A percentile compares a stretch with the other conserved stretches of the same genome.
Evolutionary conservation across 1,284 basidiomycete genomes (phyloP).

Genomic region (Papiliotrema flavescens): DNA sequence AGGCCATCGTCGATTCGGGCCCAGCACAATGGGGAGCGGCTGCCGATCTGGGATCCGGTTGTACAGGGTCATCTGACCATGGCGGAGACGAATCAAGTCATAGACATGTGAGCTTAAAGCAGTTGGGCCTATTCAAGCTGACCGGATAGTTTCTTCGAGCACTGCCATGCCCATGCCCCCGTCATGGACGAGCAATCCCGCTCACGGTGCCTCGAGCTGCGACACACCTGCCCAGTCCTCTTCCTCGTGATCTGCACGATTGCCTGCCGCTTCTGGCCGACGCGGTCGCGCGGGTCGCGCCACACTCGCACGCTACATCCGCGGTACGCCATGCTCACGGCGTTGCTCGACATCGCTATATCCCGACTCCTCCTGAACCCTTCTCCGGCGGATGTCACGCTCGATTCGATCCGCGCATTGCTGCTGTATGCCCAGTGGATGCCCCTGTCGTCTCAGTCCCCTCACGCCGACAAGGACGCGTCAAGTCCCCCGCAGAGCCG

Average conservation of each 20-base stretch:
- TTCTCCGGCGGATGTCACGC: constrained; percentile 2
- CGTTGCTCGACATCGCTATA: constrained; percentile 2
- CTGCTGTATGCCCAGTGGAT: constrained; percentile 10
- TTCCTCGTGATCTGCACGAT: background rate
- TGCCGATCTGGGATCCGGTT: too few relatives aligned
- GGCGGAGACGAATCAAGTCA: too few relatives aligned
- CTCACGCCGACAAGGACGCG: background rate
- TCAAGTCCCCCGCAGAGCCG: background rate
- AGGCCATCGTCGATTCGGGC: too few relatives aligned
- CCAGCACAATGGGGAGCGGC: too few relatives aligned
- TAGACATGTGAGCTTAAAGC: too few relatives aligned
- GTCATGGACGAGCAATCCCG: background rate
- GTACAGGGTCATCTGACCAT: too few relatives aligned
- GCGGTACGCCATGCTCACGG: background rate
- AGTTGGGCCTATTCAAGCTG: too few relatives aligned
- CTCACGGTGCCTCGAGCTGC: background rate
- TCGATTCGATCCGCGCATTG: constrained; percentile 5
- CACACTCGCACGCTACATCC: background rate
- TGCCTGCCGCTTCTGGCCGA: background rate
- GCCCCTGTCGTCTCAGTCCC: background rate
- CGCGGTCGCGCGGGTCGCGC: background rate
- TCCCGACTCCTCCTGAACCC: constrained; percentile 3
- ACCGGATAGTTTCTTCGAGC: background rate
- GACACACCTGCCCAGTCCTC: background rate
- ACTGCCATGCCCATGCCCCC: background rate